Evolutionary conservation across 306 rosid species (phyloP), one percentile per base, ranked within the genome.

Genomic region (Rubus parviflorus): DNA sequence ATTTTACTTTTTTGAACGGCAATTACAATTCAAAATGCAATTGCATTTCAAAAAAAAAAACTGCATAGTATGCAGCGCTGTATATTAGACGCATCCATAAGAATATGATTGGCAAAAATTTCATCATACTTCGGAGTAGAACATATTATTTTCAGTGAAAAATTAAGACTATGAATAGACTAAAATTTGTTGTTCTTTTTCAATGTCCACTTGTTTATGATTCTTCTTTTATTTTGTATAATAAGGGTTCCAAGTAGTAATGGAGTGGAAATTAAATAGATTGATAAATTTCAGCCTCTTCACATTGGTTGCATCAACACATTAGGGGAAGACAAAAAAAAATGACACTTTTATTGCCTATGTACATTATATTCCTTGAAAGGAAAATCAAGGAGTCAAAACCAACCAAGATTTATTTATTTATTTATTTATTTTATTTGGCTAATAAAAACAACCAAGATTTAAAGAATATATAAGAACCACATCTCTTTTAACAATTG

Each of bases 321-420:
- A 10, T 51, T 46, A 57, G 23, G 4, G 17, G 19, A 35, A 64
- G 56, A 20, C 8, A 2, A 54, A 54, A 70, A 62, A 40, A 47
- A 68, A 17, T 5, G 8, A 9, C 3, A 56, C 4, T 42, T 77
- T 53, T 52, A 68, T 66, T 73, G 49, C 8, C 37, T 17, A 77
- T 79, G 20, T 75, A 73, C 63, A 77, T 53, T 7, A 67, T 19
- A 73, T 66, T 54, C 53, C 49, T 22, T 42, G 49, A 37, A 40
- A 17, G 13, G 15, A 54, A 57, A 58, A 48, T 20, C 15, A 48
- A 78, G 45, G 4, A 67, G 45, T 17, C 19, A 23, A 23, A 43
- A 63, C 37, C 20, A 63, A 63, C 46, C 14, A 58, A 43, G 49
- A 16, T 58, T 37, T 53, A 72, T 30, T 30, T 30, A 30, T 30